Evolutionary conservation across 208 protist genomes (phyloP).

Genomic region (Leishmania mexicana): DNA sequence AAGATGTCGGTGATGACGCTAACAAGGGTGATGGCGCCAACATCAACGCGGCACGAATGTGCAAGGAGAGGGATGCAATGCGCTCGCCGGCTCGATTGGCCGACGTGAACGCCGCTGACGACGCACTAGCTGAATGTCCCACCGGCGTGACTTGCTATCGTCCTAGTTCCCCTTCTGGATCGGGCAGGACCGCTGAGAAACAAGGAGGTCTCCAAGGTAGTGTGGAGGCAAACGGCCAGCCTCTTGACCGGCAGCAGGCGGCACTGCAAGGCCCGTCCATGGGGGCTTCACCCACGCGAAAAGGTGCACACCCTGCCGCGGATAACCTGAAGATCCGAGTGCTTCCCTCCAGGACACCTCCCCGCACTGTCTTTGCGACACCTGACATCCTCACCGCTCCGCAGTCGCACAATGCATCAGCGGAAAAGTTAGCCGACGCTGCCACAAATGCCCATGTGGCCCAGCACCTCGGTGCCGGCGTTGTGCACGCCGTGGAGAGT

Average conservation of each 20-base stretch:
- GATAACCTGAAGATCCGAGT: neutral
- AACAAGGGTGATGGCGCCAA: neutral
- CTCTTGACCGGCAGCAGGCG: neutral
- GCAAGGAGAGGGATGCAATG: neutral
- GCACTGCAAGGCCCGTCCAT: neutral
- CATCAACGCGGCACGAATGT: conserved; percentile 12
- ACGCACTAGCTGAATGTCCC: neutral
- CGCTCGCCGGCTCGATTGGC: neutral
- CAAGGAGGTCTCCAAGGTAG: neutral
- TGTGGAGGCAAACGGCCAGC: neutral
- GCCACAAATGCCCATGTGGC: neutral
- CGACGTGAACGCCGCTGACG: neutral
- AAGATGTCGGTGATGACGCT: neutral
- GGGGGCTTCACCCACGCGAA: neutral
- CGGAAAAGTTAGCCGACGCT: neutral
- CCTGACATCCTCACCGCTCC: neutral
- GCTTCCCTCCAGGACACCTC: neutral
- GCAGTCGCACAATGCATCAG: neutral
- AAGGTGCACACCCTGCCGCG: neutral
- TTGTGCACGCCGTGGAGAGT: neutral
- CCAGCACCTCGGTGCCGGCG: neutral
- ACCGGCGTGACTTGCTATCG: neutral
- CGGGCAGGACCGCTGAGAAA: neutral
- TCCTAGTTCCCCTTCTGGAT: neutral
- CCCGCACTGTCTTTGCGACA: neutral